Percentiles rank a stretch among this genome's conserved stretches.
Conservation (phyloP, 164 flowering plant genomes). For the Pachysandra terminalis region DNA sequence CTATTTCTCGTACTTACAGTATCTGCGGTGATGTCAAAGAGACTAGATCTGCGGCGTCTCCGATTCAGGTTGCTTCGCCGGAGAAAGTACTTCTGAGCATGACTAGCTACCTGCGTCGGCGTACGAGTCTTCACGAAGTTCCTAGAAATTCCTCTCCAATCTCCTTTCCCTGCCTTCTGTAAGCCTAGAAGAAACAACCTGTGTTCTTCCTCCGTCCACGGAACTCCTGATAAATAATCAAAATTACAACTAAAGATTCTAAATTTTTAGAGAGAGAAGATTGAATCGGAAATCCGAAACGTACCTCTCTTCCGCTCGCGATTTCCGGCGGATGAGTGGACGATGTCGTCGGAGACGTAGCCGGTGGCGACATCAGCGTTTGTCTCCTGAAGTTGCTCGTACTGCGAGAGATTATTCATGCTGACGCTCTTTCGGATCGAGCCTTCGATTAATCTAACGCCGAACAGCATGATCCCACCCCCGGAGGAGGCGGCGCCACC, state of each 20-base stretch:
- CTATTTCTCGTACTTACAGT: conserved; percentile 29
- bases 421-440: conserved; percentile 82
- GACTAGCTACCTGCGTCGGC: conserved; percentile 79
- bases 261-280: not conserved
- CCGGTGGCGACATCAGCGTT: conserved; percentile 26
- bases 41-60: conserved; percentile 70
- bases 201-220: conserved; percentile 86
- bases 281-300: conserved; percentile 15
- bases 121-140: conserved; percentile 71
- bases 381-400: conserved; percentile 41
- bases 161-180: conserved; percentile 74
- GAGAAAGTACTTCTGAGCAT: conserved; percentile 77
- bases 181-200: conserved; percentile 61
- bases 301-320: conserved; percentile 83
- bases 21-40: conserved; percentile 79
- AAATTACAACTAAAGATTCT: not conserved
- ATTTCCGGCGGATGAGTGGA: conserved; percentile 26
- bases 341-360: conserved; percentile 58
- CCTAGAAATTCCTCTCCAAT: conserved; percentile 77
- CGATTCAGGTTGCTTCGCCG: conserved; percentile 57
- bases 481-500: conserved; percentile 11
- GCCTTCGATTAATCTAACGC: conserved; percentile 71
- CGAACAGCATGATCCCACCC: conserved; percentile 82
- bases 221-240: conserved; percentile 39
- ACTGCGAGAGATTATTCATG: conserved; percentile 73